phyloP scores from a whole-genome alignment of 768 basidiomycete genomes.

The Boletus sensibilis region DNA sequence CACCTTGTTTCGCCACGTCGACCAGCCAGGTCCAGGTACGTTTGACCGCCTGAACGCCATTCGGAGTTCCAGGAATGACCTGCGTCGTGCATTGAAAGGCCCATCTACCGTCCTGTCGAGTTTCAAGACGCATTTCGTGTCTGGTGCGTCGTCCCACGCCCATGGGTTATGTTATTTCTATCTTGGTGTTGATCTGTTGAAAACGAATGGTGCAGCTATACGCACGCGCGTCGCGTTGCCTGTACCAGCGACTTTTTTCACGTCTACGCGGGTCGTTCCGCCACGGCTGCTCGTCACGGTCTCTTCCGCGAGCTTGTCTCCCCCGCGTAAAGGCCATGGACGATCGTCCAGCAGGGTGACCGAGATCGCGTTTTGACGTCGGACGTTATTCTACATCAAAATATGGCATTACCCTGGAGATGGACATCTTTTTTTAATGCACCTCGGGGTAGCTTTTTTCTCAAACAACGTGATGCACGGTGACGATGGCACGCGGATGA shows the following conservation, averaged over 20 bases:
- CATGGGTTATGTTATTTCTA: background rate
- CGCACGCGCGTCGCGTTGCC: background rate
- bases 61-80: background rate
- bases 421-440: background rate
- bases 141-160: background rate
- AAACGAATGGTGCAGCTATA: background rate
- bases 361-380: conserved; percentile 10
- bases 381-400: background rate
- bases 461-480: background rate
- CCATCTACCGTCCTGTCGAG: background rate
- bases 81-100: background rate
- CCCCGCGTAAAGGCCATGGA: background rate
- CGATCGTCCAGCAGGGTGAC: conserved; percentile 15
- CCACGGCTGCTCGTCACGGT: background rate
- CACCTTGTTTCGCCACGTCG: background rate
- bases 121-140: background rate
- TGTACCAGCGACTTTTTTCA: background rate
- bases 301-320: background rate
- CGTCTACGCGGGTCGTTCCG: background rate
- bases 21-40: background rate
- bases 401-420: background rate
- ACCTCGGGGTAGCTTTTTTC: background rate
- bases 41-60: background rate
- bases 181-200: background rate
- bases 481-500: background rate